Conservation (phyloP, 768 basidiomycete genomes). For the Rhizopogon vulgaris region DNA sequence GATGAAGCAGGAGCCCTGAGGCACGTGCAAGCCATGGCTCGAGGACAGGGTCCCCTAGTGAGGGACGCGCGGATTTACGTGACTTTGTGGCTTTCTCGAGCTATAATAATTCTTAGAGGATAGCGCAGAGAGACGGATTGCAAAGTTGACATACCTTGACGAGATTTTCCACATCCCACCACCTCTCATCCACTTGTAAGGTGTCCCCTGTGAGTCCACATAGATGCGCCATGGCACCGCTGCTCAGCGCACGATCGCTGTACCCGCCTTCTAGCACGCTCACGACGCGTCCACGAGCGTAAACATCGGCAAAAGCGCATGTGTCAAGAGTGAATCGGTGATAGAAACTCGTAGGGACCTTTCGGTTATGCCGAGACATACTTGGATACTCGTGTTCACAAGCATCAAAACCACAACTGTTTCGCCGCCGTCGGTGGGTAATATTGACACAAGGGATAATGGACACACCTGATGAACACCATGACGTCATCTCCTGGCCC, state of each 20-base stretch:
- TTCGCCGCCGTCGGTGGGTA: neutral
- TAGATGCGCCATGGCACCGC: constrained; percentile 79
- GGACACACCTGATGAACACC: constrained; percentile 77
- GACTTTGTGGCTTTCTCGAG: constrained; percentile 63
- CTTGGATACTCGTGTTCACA: constrained; percentile 84
- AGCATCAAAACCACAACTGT: constrained; percentile 91
- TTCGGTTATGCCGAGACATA: constrained; percentile 91
- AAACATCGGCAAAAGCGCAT: constrained; percentile 53
- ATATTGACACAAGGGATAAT: neutral
- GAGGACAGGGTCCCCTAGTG: constrained; percentile 18
- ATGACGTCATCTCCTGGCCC: constrained; percentile 64
- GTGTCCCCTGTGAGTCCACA: constrained; percentile 46
- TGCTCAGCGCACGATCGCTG: constrained; percentile 81
- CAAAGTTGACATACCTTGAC: constrained; percentile 35
- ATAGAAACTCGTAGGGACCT: constrained; percentile 84
- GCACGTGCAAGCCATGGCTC: constrained; percentile 60
- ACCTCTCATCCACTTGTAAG: constrained; percentile 33
- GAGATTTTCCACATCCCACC: constrained; percentile 66
- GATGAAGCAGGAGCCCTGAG: constrained; percentile 18
- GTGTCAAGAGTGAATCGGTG: constrained; percentile 75
- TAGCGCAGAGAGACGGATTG: neutral
- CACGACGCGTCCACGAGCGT: constrained; percentile 65
- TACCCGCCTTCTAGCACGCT: constrained; percentile 96
- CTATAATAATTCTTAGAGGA: constrained; percentile 26
- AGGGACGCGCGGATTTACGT: constrained; percentile 42